These are phyloP conservation scores for Vicia villosa DNA, from an alignment of 306 rosid species.

Conservation along the genomic window DNA sequence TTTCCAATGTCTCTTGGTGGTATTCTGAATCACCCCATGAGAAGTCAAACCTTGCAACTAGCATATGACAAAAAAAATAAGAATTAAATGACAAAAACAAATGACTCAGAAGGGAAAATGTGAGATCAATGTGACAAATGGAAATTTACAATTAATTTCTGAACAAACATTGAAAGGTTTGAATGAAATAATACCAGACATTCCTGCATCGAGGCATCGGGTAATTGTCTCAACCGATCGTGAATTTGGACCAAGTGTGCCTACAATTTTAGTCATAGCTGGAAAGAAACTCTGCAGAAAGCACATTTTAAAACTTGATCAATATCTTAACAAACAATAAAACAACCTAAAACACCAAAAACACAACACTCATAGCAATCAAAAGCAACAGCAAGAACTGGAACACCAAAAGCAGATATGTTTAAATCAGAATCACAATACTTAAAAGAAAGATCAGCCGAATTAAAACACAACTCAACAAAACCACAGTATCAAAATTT, in stretches of 20 bases:
- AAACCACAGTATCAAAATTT: background rate
- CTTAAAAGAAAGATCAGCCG: conserved; percentile 11
- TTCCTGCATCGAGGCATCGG: conserved; percentile 77
- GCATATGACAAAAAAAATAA: conserved; percentile 34
- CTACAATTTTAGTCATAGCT: conserved; percentile 86
- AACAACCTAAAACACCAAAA: background rate
- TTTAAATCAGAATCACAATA: background rate
- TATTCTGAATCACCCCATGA: conserved; percentile 80
- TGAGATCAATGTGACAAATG: background rate
- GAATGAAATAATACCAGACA: conserved; percentile 67
- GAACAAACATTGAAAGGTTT: conserved; percentile 5
- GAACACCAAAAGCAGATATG: too few relatives aligned
- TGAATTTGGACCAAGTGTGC: conserved; percentile 85
- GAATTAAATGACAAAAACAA: conserved; percentile 5
- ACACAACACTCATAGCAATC: conserved; percentile 7
- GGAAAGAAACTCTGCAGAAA: conserved; percentile 70
- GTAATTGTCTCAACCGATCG: conserved; percentile 70
- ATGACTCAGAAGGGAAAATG: conserved; percentile 8
- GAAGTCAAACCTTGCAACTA: conserved; percentile 87
- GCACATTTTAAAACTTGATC: conserved; percentile 33
- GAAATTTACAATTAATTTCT: background rate
- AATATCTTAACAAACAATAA: conserved; percentile 19
- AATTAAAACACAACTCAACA: conserved; percentile 33
- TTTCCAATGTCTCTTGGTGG: conserved; percentile 85
- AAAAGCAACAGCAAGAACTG: conserved; percentile 10